Base-by-base conservation (phyloP, 208 protist species). In the Phytomonas serpens region DNA sequence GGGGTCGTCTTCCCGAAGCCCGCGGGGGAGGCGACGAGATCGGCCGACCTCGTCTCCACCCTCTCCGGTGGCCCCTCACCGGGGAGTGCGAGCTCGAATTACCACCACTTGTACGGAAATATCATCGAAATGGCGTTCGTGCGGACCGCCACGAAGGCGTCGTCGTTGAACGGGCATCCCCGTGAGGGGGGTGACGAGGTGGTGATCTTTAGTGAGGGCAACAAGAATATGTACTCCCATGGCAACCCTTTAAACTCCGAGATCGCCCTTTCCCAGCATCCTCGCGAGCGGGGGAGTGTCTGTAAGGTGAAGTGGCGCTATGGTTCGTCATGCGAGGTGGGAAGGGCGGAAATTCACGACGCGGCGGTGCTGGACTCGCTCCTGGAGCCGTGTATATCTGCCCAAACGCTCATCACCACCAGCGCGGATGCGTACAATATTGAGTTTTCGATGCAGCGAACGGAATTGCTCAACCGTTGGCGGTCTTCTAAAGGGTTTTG, bases 371-470 rank as follows among this genome's bases (percentile, higher is more conserved):
- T 57, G 16, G 47, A 57, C 27, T 57, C 47, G 47, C 47, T 57
- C 27, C 47, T 57, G 47, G 47, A 57, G 19, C 47, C 47, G 4
- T 57, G 47, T 19, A 57, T 57, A 19, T 57, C 47, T 2, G 47
- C 47, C 6, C 47, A 57, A 6, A 57, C 47, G 47, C 27, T 57
- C 19, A 57, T 57, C 47, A 57, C 81, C 23, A 67, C 82, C 16
- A 73, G 78, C n/a, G 75, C 77, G 30, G 85, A 85, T 72, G 78
- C 80, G 14, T 69, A 65, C 2, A 67, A 78, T 34, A 79, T 87
- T 29, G 85, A 88, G 38, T 75, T 80, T 66, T 84, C 79, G 34
- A 67, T 88, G 52, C 67, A 61, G 36, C 76, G 85, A 29, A 83
- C 63, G 19, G 83, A 77, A 61, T 57, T 72, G 1, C 32, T 90